Conservation (phyloP, 345 rosid genomes). For the Erucastrum elatum region DNA sequence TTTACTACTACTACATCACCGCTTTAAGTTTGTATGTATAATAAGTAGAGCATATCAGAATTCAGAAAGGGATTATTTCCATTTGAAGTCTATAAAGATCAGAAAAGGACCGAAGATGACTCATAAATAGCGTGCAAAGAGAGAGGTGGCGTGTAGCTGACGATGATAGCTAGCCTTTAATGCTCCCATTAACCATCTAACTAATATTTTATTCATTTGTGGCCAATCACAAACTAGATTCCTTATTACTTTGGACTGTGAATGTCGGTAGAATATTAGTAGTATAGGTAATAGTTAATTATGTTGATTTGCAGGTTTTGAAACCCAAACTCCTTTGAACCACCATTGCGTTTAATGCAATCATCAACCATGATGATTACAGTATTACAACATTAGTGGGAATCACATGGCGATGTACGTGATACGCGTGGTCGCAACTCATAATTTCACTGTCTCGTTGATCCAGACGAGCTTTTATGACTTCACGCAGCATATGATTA, state of each 20-base stretch:
- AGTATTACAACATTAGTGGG: not conserved
- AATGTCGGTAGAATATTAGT: not conserved
- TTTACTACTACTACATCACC: not conserved
- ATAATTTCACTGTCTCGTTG: slow-evolving; percentile 1
- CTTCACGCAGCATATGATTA: not conserved
- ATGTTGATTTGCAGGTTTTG: not conserved
- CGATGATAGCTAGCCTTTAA: slow-evolving; percentile 8
- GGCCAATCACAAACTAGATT: not conserved
- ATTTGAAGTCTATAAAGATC: not conserved
- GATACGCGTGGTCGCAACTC: not conserved
- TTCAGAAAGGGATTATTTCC: slow-evolving; percentile 3
- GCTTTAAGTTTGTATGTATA: not conserved
- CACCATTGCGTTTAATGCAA: not conserved
- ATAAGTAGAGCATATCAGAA: not conserved
- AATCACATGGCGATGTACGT: not conserved
- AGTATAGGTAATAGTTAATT: not conserved
- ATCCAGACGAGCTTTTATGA: not conserved
- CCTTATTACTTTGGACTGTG: not conserved
- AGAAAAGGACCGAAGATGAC: slow-evolving; percentile 6
- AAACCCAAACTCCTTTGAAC: not conserved
- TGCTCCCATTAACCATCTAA: slow-evolving; percentile 11
- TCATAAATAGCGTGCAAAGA: slow-evolving; percentile 23
- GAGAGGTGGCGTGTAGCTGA: slow-evolving; percentile 31
- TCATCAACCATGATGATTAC: not conserved
- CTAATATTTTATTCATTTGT: not conserved